A percentile compares a stretch with the other conserved stretches of the same genome.
These are phyloP conservation scores for Sonneratia caseolaris DNA, from an alignment of 345 rosid genomes.

Conservation along the genomic window DNA sequence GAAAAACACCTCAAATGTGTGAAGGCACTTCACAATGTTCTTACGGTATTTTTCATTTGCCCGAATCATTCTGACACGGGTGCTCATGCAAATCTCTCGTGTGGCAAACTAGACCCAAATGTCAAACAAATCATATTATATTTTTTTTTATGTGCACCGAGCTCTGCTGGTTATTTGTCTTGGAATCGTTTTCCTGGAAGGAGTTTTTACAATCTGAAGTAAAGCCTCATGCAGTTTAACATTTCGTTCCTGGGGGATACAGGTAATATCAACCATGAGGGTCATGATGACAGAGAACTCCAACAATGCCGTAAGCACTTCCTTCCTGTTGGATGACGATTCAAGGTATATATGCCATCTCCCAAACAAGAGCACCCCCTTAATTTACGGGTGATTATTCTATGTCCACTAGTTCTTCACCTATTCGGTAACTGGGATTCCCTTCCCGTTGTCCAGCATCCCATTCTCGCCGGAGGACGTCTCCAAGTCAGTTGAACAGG, in stretches of 20 bases:
- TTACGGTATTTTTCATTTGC: no score
- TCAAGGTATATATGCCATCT: slow-evolving; percentile 42
- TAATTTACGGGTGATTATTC: background rate
- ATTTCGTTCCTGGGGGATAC: slow-evolving; percentile 2
- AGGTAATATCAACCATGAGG: slow-evolving; percentile 85
- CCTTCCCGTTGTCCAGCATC: slow-evolving; percentile 41
- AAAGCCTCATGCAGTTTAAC: background rate
- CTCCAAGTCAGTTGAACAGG: slow-evolving; percentile 60
- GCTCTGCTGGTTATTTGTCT: background rate
- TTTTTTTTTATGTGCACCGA: background rate
- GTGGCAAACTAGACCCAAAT: background rate
- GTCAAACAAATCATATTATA: background rate
- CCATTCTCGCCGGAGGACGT: slow-evolving; percentile 87
- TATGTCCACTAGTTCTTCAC: background rate
- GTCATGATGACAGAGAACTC: slow-evolving; percentile 54
- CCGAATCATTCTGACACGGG: no score
- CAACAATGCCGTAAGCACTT: slow-evolving; percentile 55
- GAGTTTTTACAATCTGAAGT: background rate
- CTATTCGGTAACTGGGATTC: background rate
- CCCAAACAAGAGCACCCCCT: background rate
- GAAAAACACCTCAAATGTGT: background rate
- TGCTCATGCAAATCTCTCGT: no score
- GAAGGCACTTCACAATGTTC: background rate
- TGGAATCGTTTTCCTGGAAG: background rate
- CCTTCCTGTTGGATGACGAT: slow-evolving; percentile 85